Evolutionary conservation across 352 stramenopile species (phyloP).

Genomic region (Globisporangium ultimum): DNA sequence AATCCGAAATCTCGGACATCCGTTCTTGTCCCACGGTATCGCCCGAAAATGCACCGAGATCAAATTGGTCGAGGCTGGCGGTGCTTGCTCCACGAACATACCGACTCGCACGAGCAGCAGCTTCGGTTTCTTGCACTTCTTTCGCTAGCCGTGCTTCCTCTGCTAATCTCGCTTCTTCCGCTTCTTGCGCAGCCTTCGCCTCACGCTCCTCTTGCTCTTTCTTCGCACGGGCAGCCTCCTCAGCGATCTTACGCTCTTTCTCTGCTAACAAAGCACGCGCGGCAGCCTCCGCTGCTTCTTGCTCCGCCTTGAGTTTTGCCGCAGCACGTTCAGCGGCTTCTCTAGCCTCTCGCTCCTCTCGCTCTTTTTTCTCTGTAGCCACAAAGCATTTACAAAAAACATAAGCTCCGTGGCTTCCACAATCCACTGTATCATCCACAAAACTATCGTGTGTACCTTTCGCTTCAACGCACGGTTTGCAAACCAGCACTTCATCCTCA

Average conservation of each 20-base stretch:
- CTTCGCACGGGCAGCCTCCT: conserved; percentile 37
- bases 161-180: conserved; percentile 1
- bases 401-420: too few relatives aligned
- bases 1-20: conserved; percentile 62
- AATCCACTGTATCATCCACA: background rate
- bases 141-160: conserved; percentile 12
- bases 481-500: conserved; percentile 55
- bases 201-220: conserved; percentile 47
- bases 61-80: conserved; percentile 63
- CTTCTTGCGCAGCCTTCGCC: conserved; percentile 18
- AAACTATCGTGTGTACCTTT: conserved; percentile 27
- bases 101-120: conserved; percentile 23
- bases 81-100: conserved; percentile 28
- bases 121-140: conserved; percentile 21
- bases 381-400: too few relatives aligned
- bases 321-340: conserved; percentile 46
- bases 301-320: conserved; percentile 43
- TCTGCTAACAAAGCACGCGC: conserved; percentile 35
- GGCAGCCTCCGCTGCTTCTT: conserved; percentile 46
- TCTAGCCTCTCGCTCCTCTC: conserved; percentile 45
- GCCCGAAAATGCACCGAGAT: conserved; percentile 43
- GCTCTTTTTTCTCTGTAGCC: conserved; percentile 25
- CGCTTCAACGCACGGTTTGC: conserved; percentile 42
- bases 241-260: conserved; percentile 41
- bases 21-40: conserved; percentile 36